phyloP scores from a whole-genome alignment of 2,329 filamentous ascomycete species.

The Verticillium nubilum region DNA sequence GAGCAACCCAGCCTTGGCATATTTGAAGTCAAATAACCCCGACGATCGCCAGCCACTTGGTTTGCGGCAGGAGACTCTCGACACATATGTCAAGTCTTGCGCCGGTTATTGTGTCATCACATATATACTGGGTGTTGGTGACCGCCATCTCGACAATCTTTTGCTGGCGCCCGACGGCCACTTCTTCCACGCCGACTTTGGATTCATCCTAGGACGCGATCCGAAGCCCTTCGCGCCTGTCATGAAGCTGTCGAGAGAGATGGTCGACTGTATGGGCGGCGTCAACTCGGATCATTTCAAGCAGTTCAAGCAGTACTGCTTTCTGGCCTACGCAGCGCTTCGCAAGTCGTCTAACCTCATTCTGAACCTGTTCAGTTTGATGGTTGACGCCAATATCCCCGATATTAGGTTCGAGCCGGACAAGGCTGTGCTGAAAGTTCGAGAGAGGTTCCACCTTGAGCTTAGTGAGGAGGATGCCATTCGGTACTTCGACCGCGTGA shows the following conservation, averaged over 20 bases:
- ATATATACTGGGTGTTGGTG: slow-evolving; percentile 92
- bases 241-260: slow-evolving; percentile 96
- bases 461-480: slow-evolving; percentile 90
- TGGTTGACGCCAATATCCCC: slow-evolving; percentile 96
- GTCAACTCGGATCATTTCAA: slow-evolving; percentile 73
- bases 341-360: slow-evolving; percentile 88
- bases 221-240: slow-evolving; percentile 95
- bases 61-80: slow-evolving; percentile 85
- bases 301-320: slow-evolving; percentile 92
- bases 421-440: slow-evolving; percentile 90
- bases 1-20: slow-evolving; percentile 67
- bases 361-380: slow-evolving; percentile 89
- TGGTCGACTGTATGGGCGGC: slow-evolving; percentile 98
- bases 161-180: slow-evolving; percentile 84
- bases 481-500: slow-evolving; percentile 78
- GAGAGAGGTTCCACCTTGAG: slow-evolving; percentile 89
- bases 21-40: slow-evolving; percentile 84
- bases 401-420: slow-evolving; percentile 91
- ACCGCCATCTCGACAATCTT: slow-evolving; percentile 92
- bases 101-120: slow-evolving; percentile 98
- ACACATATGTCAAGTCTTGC: slow-evolving; percentile 92
- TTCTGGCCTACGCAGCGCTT: slow-evolving; percentile 86
- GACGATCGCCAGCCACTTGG: slow-evolving; percentile 77
- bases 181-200: slow-evolving; percentile 98
- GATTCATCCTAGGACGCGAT: slow-evolving; percentile 94